These are phyloP conservation scores for Malus orientalis DNA, from an alignment of 306 rosid species.

Conservation along the genomic window DNA sequence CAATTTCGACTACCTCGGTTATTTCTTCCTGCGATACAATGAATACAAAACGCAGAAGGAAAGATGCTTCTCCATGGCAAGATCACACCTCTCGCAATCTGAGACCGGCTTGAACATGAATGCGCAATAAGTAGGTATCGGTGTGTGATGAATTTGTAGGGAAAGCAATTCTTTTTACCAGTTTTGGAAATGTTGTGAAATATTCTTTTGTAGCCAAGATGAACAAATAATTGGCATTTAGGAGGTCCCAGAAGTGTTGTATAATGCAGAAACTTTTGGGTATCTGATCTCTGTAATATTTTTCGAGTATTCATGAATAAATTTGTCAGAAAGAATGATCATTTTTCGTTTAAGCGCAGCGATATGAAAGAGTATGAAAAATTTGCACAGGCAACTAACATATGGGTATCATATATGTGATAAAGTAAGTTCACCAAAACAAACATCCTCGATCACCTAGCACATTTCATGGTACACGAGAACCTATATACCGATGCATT, in stretches of 20 bases:
- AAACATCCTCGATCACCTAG: slow-evolving; percentile 27
- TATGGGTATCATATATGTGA: slow-evolving; percentile 27
- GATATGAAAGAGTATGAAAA: not conserved
- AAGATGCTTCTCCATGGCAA: slow-evolving; percentile 30
- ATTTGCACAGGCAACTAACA: slow-evolving; percentile 5
- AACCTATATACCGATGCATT: slow-evolving; percentile 5
- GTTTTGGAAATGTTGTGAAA: slow-evolving; percentile 17
- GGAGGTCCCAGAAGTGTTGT: not conserved
- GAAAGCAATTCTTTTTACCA: slow-evolving; percentile 9
- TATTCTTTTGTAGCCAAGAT: slow-evolving; percentile 23
- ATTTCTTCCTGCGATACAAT: slow-evolving; percentile 72
- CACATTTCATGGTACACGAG: slow-evolving; percentile 20
- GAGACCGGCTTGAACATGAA: slow-evolving; percentile 4
- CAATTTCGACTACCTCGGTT: slow-evolving; percentile 63
- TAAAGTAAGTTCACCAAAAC: slow-evolving; percentile 24
- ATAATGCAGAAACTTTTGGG: not conserved
- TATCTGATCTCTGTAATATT: slow-evolving; percentile 5
- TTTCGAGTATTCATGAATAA: not conserved
- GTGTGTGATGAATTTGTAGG: slow-evolving; percentile 4
- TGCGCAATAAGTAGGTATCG: not conserved
- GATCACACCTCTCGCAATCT: slow-evolving; percentile 39
- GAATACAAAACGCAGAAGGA: slow-evolving; percentile 73
- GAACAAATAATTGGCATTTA: slow-evolving; percentile 7
- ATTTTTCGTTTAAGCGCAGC: not conserved
- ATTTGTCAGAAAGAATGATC: not conserved